phyloP scores from a whole-genome alignment of 306 rosid genomes.

The Aeschynomene evenia region DNA sequence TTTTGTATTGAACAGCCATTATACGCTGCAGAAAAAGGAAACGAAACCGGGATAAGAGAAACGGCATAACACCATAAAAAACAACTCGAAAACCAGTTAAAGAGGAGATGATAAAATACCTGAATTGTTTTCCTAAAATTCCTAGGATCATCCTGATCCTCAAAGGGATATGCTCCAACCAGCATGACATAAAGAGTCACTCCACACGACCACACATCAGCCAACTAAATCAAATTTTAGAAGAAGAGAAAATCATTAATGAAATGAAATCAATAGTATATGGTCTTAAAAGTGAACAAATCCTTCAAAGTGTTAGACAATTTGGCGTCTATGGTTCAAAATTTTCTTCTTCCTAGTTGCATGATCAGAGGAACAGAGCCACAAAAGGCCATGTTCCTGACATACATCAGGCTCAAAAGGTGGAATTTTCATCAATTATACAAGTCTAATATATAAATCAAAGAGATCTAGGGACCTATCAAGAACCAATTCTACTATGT shows the following conservation, averaged over 20 bases:
- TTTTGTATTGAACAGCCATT: slow-evolving; percentile 74
- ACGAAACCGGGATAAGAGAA: slow-evolving; percentile 15
- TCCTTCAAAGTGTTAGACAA: background rate
- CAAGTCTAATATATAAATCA: background rate
- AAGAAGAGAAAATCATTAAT: slow-evolving; percentile 4
- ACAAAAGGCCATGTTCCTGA: background rate
- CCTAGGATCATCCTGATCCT: slow-evolving; percentile 78
- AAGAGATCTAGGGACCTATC: background rate
- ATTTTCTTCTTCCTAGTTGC: slow-evolving; percentile 6
- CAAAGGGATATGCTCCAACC: slow-evolving; percentile 80
- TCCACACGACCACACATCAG: slow-evolving; percentile 87
- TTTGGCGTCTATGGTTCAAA: background rate
- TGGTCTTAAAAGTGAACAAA: background rate
- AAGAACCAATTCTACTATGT: background rate
- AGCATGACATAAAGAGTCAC: slow-evolving; percentile 85
- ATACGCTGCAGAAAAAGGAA: slow-evolving; percentile 50
- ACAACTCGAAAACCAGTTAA: background rate
- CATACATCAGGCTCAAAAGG: background rate
- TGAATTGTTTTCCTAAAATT: slow-evolving; percentile 77
- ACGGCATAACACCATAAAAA: background rate
- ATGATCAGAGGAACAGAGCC: background rate
- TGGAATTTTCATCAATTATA: background rate
- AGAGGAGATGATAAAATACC: slow-evolving; percentile 30
- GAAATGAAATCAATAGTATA: slow-evolving; percentile 5
- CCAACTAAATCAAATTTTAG: slow-evolving; percentile 45